These are phyloP conservation scores for Mimosa bimucronata DNA, from an alignment of 306 rosid genomes.

Conservation along the genomic window DNA sequence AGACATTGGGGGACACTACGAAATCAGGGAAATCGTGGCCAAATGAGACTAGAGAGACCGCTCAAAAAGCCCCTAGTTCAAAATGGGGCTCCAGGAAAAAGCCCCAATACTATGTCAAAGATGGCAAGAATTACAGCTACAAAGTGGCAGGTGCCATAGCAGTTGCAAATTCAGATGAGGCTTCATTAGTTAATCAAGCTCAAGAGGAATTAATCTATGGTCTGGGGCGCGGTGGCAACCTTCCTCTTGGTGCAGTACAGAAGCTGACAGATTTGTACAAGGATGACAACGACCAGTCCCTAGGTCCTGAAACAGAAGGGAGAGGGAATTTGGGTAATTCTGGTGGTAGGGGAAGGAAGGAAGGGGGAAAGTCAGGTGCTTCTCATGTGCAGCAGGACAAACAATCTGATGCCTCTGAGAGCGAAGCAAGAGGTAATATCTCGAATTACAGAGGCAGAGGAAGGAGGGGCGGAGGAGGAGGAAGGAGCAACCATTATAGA, in stretches of 20 bases:
- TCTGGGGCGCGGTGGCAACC: constrained; percentile 96
- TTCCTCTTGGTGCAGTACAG: constrained; percentile 85
- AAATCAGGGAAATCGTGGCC: constrained; percentile 51
- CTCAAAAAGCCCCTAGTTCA: constrained; percentile 53
- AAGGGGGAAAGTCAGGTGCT: constrained; percentile 41
- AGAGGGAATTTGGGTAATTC: constrained; percentile 48
- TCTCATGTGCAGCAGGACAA: constrained; percentile 47
- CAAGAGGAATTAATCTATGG: constrained; percentile 80
- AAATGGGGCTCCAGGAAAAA: constrained; percentile 91
- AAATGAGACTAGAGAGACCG: constrained; percentile 45
- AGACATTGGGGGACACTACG: constrained; percentile 45
- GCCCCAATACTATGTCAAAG: constrained; percentile 94
- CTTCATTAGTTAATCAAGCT: constrained; percentile 63
- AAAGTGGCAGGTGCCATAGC: constrained; percentile 90
- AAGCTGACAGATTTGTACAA: constrained; percentile 60
- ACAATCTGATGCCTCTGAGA: constrained; percentile 49
- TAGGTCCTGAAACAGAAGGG: constrained; percentile 52
- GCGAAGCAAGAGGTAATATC: constrained; percentile 38
- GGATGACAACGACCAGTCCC: constrained; percentile 49
- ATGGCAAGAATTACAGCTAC: constrained; percentile 97
- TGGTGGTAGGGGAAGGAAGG: constrained; percentile 53
- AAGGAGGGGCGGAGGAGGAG: constrained; percentile 66
- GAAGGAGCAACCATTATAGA: constrained; percentile 64
- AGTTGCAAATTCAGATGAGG: constrained; percentile 83
- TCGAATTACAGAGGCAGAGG: constrained; percentile 60